Base-by-base conservation (phyloP, 2,329 filamentous ascomycete genomes). In the Xylaria sp. region DNA sequence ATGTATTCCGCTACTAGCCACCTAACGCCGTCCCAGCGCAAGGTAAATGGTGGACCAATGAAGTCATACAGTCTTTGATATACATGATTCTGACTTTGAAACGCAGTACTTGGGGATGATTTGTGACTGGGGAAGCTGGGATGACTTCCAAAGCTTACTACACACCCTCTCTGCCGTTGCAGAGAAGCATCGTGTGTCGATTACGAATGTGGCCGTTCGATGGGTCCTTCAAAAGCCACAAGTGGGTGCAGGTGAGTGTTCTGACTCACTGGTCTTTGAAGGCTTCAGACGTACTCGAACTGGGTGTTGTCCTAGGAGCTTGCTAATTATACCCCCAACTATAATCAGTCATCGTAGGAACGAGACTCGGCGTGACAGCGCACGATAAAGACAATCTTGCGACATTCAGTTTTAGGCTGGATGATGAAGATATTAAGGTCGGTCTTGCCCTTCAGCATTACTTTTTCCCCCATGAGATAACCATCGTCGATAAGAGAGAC, bases 11-110 rank as follows among this genome's bases (percentile, higher is more conserved):
- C 76, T 57, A 66, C 74, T 18, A 70, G 50, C 8, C 68, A 52
- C 5, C 69, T 81, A 10, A 81, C 78, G 0, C 79, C 79, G 2
- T 80, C 79, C 4, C 80, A 81, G 60, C 74, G 79, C 56, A 80
- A 81, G 71, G 76, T 70, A 59, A 63, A 57, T 52, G 12, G 8
- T 25, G 25, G 12, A 7, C 2, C 4, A 34, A 28, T 12, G 30
- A 12, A 50, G 4, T 28, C 3, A 7, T 30, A n/a, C 4, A 20
- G 2, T 4, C 4, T 20, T 25, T 1, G 1, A 13, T 0, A 4
- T 45, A 1, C 8, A 25, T 1, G 10, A 13, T 6, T 4, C 46
- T 66, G 20, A 62, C 28, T 34, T 48, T 10, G 0, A 20, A 4
- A 28, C n/a, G 15, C 13, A 69, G 76, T 80, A 79, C 53, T 64